phyloP scores from a whole-genome alignment of 257 asterid species.

The Solanum paucissectum region DNA sequence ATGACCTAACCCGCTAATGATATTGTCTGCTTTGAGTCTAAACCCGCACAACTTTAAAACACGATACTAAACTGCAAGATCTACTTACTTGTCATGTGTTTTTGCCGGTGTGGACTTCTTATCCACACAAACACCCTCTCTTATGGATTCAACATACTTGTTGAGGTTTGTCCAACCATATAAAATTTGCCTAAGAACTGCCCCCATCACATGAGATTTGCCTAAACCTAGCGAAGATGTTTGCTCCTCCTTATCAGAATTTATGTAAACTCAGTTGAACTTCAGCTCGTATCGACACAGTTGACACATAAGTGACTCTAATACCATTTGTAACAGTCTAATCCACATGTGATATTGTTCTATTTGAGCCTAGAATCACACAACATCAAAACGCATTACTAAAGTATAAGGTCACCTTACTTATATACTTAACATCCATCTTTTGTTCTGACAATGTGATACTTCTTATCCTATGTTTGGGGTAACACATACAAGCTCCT shows the following conservation, averaged over 20 bases:
- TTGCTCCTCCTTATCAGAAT: not conserved
- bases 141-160: not conserved
- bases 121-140: not conserved
- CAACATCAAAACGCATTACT: not conserved
- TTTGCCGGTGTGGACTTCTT: not conserved
- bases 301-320: not conserved
- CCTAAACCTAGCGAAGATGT: not conserved
- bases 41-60: too few relatives aligned
- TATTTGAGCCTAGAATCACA: not conserved
- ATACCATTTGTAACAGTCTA: not conserved
- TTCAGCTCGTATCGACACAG: too few relatives aligned
- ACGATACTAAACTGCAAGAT: too few relatives aligned
- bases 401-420: not conserved
- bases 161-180: not conserved
- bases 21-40: too few relatives aligned
- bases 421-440: too few relatives aligned
- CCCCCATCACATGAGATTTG: not conserved
- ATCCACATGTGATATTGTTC: not conserved
- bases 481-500: not conserved
- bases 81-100: too few relatives aligned
- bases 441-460: too few relatives aligned
- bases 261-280: not conserved
- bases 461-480: not conserved
- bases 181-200: too few relatives aligned
- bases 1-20: too few relatives aligned